Evolutionary conservation across 2,329 filamentous ascomycete genomes (phyloP).

Genomic region (Aspergillus novoparasiticus): DNA sequence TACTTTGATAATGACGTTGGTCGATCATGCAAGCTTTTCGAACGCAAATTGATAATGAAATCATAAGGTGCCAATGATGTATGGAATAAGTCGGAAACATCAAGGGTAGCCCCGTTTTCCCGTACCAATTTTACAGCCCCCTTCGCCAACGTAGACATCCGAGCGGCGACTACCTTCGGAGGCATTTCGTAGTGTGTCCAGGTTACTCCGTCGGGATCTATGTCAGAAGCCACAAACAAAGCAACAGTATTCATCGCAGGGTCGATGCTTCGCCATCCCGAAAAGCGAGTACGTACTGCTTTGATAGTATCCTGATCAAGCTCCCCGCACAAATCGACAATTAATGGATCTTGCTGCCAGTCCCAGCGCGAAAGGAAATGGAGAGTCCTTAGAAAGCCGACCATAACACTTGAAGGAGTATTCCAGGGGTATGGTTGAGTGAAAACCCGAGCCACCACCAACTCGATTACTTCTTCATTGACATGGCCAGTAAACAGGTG

Average conservation of each 20-base stretch:
- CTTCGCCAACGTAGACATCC: slow-evolving; percentile 79
- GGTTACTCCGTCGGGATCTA: slow-evolving; percentile 74
- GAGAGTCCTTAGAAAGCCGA: slow-evolving; percentile 80
- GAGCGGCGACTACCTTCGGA: slow-evolving; percentile 77
- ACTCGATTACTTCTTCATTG: slow-evolving; percentile 78
- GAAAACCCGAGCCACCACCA: slow-evolving; percentile 78
- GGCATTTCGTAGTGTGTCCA: slow-evolving; percentile 74
- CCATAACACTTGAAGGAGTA: slow-evolving; percentile 72
- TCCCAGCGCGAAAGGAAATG: slow-evolving; percentile 85
- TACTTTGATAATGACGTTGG: slow-evolving; percentile 52
- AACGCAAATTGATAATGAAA: slow-evolving; percentile 73
- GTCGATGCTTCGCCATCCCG: slow-evolving; percentile 85
- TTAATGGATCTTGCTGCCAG: slow-evolving; percentile 80
- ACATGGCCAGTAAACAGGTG: slow-evolving; percentile 81
- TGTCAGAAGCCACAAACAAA: slow-evolving; percentile 77
- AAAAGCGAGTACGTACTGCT: slow-evolving; percentile 70
- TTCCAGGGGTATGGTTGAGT: slow-evolving; percentile 79
- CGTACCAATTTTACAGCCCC: slow-evolving; percentile 69
- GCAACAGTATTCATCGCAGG: slow-evolving; percentile 82
- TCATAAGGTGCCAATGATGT: slow-evolving; percentile 77
- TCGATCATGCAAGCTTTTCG: slow-evolving; percentile 51
- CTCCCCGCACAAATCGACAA: slow-evolving; percentile 71
- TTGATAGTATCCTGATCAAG: slow-evolving; percentile 64
- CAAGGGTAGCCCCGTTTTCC: slow-evolving; percentile 55
- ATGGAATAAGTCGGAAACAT: slow-evolving; percentile 68